Evolutionary conservation across 805 yeast species (phyloP).

Genomic region (Ogataea thermomethanolica): DNA sequence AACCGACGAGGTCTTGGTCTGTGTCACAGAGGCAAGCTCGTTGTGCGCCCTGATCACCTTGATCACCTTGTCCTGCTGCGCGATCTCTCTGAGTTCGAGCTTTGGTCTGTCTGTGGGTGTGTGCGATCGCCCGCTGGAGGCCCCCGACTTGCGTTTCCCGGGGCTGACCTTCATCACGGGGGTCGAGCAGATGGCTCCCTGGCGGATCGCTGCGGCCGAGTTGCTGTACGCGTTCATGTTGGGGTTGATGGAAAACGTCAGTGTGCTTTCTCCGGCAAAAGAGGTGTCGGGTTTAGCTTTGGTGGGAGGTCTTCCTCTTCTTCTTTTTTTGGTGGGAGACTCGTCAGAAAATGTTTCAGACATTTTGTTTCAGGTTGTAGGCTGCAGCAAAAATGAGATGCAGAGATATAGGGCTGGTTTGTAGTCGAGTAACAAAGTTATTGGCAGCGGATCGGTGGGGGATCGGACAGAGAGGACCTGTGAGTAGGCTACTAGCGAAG

Average conservation of each 20-base stretch:
- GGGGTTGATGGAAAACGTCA: slow-evolving; percentile 21
- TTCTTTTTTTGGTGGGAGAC: slow-evolving; percentile 23
- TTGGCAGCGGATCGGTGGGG: background rate
- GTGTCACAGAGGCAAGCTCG: slow-evolving; percentile 22
- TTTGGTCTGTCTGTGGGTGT: slow-evolving; percentile 12
- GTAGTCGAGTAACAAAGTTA: background rate
- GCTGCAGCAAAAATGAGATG: background rate
- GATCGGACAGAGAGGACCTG: background rate
- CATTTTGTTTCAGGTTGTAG: slow-evolving; percentile 11
- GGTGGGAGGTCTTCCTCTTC: slow-evolving; percentile 32
- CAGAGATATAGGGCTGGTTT: too few relatives aligned
- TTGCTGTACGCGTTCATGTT: slow-evolving; percentile 24
- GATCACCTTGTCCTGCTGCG: slow-evolving; percentile 8
- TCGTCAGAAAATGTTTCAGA: slow-evolving; percentile 18
- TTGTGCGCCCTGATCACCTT: slow-evolving; percentile 21
- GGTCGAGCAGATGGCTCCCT: slow-evolving; percentile 29
- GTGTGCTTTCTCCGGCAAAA: slow-evolving; percentile 27
- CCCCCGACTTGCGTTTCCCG: slow-evolving; percentile 16
- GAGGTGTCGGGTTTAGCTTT: slow-evolving; percentile 18
- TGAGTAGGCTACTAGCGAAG: slow-evolving; percentile 1
- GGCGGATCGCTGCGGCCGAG: slow-evolving; percentile 29
- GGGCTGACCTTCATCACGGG: slow-evolving; percentile 35
- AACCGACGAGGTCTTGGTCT: slow-evolving; percentile 1
- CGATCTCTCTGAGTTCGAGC: slow-evolving; percentile 2
- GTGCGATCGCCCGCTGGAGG: slow-evolving; percentile 11